phyloP scores from a whole-genome alignment of 495 filamentous ascomycete genomes.

The Collariella sp. region DNA sequence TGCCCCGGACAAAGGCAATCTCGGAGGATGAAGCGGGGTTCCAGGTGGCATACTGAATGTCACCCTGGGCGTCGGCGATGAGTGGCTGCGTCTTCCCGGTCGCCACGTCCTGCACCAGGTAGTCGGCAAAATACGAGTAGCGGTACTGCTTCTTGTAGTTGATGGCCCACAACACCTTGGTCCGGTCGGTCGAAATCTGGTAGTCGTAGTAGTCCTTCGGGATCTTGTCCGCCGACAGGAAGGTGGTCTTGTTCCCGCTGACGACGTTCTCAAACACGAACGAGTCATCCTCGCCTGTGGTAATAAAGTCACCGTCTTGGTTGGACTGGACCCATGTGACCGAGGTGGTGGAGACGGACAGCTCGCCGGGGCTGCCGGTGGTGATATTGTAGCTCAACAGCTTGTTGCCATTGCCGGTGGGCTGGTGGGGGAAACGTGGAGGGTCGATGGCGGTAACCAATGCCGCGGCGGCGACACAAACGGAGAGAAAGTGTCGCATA shows the following conservation, averaged over 20 bases:
- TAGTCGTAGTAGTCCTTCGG: conserved; percentile 26
- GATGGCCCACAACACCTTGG: conserved; percentile 44
- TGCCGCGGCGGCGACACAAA: conserved; percentile 10
- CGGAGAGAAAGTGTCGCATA: conserved; percentile 14
- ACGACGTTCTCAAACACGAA: conserved; percentile 44
- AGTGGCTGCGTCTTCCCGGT: conserved; percentile 37
- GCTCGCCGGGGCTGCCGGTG: conserved; percentile 25
- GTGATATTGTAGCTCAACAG: conserved; percentile 40
- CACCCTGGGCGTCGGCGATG: conserved; percentile 39
- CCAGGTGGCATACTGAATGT: conserved; percentile 51
- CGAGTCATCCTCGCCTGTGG: conserved; percentile 30
- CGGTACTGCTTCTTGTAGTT: conserved; percentile 52
- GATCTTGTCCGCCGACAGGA: conserved; percentile 35
- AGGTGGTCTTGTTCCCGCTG: conserved; percentile 37
- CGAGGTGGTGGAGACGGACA: conserved; percentile 24
- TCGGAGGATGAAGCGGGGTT: conserved; percentile 33
- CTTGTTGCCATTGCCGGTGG: conserved; percentile 30
- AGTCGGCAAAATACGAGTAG: conserved; percentile 50
- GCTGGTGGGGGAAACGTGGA: conserved; percentile 30
- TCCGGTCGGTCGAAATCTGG: conserved; percentile 31
- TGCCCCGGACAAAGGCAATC: conserved; percentile 49
- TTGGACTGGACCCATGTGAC: conserved; percentile 40
- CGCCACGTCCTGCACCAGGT: conserved; percentile 43
- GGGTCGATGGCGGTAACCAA: conserved; percentile 29
- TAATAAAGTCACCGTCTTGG: conserved; percentile 43